A percentile compares a stretch with the other conserved stretches of the same genome.
phyloP scores from a whole-genome alignment of 2,329 filamentous ascomycete species.

The Microascus cirrosus region DNA sequence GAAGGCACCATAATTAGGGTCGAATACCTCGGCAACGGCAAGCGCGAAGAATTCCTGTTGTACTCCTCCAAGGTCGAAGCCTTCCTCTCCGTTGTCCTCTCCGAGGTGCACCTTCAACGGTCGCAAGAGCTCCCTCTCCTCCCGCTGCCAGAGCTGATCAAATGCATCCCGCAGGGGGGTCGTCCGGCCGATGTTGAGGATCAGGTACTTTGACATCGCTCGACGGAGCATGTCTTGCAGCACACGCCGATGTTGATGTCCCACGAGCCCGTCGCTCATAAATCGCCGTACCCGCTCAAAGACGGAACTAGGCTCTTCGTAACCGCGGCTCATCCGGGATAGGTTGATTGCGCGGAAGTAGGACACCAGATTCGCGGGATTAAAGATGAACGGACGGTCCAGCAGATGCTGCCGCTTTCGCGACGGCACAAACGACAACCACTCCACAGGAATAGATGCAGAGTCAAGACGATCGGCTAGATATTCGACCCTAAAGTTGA shows the following conservation, averaged over 20 bases:
- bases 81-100: constrained; percentile 72
- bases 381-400: constrained; percentile 73
- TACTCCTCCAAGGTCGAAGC: constrained; percentile 86
- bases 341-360: constrained; percentile 89
- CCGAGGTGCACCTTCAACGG: constrained; percentile 85
- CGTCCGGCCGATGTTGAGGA: constrained; percentile 57
- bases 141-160: constrained; percentile 80
- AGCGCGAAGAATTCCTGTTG: constrained; percentile 94
- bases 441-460: constrained; percentile 63
- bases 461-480: constrained; percentile 66
- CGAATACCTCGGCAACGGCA: constrained; percentile 66
- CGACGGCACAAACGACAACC: constrained; percentile 50
- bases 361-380: constrained; percentile 57
- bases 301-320: constrained; percentile 55
- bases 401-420: constrained; percentile 62
- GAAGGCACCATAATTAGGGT: constrained; percentile 71
- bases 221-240: constrained; percentile 53
- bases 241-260: constrained; percentile 46
- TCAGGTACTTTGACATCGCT: constrained; percentile 58
- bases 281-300: constrained; percentile 45
- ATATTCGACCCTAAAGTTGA: constrained; percentile 65
- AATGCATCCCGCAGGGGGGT: constrained; percentile 64
- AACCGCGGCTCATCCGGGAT: constrained; percentile 70
- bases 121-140: constrained; percentile 69
- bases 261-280: constrained; percentile 42